Evolutionary conservation across 768 basidiomycete genomes (phyloP), one percentile per base, ranked within the genome.

Genomic region (Tricholoma hemisulphureum): DNA sequence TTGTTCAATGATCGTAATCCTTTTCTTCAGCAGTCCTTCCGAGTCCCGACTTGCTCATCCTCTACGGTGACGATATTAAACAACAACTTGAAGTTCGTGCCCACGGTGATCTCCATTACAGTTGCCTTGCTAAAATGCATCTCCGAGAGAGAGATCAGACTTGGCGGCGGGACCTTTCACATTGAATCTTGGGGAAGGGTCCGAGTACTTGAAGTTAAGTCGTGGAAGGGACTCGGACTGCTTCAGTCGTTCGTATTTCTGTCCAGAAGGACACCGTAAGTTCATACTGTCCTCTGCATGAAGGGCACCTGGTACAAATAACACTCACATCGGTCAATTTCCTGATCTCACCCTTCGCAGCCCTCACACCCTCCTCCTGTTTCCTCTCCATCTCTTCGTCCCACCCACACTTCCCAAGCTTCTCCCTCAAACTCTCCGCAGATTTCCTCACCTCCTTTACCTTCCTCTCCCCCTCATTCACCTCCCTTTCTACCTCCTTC

Each of bases 1-100:
- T 94, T 96, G 72, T 88, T 96, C 49, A 99, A 98, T 94, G 71
- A 97, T 86, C 0, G 94, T 97, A 18, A 96, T 91, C 18, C 95
- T 85, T 72, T 89, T 93, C 76, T 84, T 88, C 63, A 98, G 83
- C 50, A 77, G 67, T 10, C 81, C 80, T 45, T 89, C 85, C 68
- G 89, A 83, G 48, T 91, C 26, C 94, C 95, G 45, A 95, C 84
- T 56, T 82, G 82, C 72, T 98, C 95, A 67, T 96, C 87, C 62
- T 95, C 87, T 7, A 98, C 91, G 24, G n/a, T n/a, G n/a, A 98
- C 90, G 34, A 98, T 93, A 61, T 98, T 93, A 74, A 90, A 97
- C 8, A 99, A 78, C 62, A n/a, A n/a, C n/a, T n/a, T n/a, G n/a
- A n/a, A n/a, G n/a, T 89, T 90, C 0, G 84, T 87, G 0, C 95